These are phyloP conservation scores for Globisporangium iwayamae DNA, from an alignment of 352 stramenopile species.

Conservation along the genomic window DNA sequence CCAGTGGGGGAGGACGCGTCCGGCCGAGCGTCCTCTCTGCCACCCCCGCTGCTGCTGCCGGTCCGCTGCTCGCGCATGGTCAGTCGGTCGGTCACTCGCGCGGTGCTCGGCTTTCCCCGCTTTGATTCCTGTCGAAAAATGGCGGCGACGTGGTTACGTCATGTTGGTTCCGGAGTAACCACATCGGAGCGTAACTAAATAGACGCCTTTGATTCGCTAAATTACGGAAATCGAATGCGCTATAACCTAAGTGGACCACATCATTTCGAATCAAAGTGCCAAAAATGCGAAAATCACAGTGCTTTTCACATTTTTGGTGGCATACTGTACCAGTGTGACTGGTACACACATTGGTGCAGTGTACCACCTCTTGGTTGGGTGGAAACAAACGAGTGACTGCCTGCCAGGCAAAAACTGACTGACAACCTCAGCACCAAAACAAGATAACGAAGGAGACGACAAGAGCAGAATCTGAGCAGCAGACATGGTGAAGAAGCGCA, in stretches of 20 bases:
- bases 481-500: conserved; percentile 83
- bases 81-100: not conserved
- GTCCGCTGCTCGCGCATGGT: conserved; percentile 16
- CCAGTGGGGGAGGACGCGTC: conserved; percentile 8
- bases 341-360: not conserved
- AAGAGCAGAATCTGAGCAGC: not conserved
- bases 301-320: too few species aligned
- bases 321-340: not conserved
- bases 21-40: not conserved
- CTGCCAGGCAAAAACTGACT: not conserved
- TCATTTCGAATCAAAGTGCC: too few species aligned
- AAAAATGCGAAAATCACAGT: too few species aligned
- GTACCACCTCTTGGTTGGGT: conserved; percentile 7
- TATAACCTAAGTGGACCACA: too few species aligned
- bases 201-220: too few species aligned
- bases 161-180: not conserved
- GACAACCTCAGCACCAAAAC: not conserved
- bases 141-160: not conserved
- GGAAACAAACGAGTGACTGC: not conserved
- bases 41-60: not conserved
- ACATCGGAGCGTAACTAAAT: not conserved
- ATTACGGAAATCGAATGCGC: too few species aligned
- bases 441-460: conserved; percentile 1
- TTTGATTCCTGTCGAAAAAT: conserved; percentile 15
- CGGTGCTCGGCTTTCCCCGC: not conserved